Evolutionary conservation across 1,284 basidiomycete species (phyloP), one percentile per base, ranked within the genome.

Genomic region (Boletellus deceptivus): DNA sequence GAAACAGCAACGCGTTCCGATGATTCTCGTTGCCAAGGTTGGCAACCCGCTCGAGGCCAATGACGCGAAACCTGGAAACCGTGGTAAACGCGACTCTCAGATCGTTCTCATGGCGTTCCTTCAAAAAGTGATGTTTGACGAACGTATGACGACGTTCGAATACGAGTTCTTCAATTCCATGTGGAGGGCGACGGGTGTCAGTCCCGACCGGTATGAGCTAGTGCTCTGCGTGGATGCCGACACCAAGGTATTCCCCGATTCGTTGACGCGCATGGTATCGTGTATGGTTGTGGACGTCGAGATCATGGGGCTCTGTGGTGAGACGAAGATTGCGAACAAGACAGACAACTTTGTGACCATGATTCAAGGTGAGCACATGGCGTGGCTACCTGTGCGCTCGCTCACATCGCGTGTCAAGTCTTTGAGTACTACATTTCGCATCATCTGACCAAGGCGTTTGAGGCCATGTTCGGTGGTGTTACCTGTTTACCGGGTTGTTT

Each of bases 391-490:
- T 22, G 14, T 10, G 20, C 31, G n/a, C 40, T 55, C 52, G 49
- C 46, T 62, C 50, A 48, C 54, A 10, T 16, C 1, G 3, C 9
- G 5, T 42, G 8, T 29, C 40, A 59, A 89, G 97, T 99, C 47
- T 98, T 98, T 70, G 96, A 98, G 72, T 99, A 99, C 73, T 98
- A 98, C 78, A 98, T 98, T 71, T 98, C 96, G 14, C 96, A 99
- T 68, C 97, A 99, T 72, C 82, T 94, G 79, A 97, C 92, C 49
- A 99, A 99, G 77, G 94, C 95, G 1, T 99, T 99, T 76, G 96
- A 99, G 72, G 95, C 95, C 8, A 95, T 98, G 80, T 99, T 99
- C 64, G 97, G 96, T 64, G 96, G 96, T 82, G 97, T 99, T 29
- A 98, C 97, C 55, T 99, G 97, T 85, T 78, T 98, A 59, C 96